Conservation (phyloP, 768 basidiomycete genomes). For the Russula griseocarnosa region DNA sequence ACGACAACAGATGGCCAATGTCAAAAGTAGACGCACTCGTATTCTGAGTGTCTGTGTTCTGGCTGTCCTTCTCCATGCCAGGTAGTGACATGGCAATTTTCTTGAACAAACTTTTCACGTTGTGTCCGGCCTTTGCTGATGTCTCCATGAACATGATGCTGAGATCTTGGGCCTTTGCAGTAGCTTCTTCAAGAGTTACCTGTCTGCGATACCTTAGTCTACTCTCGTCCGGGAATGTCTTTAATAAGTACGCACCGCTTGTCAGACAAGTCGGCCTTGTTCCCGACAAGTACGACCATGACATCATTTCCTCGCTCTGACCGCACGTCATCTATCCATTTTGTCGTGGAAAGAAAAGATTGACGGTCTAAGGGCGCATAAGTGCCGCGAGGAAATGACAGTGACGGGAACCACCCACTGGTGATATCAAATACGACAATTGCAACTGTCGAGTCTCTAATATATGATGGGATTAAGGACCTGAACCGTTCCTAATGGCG, state of each 20-base stretch:
- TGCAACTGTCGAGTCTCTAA: slow-evolving; percentile 96
- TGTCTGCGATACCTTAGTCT: slow-evolving; percentile 52
- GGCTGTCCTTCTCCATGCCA: slow-evolving; percentile 84
- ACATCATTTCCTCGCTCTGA: slow-evolving; percentile 97
- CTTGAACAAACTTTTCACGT: slow-evolving; percentile 98
- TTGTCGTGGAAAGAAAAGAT: slow-evolving; percentile 96
- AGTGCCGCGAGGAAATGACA: not conserved
- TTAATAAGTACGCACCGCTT: slow-evolving; percentile 66
- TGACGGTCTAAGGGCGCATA: slow-evolving; percentile 65
- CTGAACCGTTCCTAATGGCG: slow-evolving; percentile 83
- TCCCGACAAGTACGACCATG: slow-evolving; percentile 96
- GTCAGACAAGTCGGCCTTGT: slow-evolving; percentile 98
- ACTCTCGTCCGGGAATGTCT: not conserved
- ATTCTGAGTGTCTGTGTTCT: slow-evolving; percentile 46
- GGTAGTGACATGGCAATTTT: slow-evolving; percentile 98
- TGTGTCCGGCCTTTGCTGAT: slow-evolving; percentile 98
- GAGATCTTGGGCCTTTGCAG: slow-evolving; percentile 82
- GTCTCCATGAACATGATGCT: slow-evolving; percentile 99
- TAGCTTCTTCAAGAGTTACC: slow-evolving; percentile 98
- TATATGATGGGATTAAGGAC: slow-evolving; percentile 96
- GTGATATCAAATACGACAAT: slow-evolving; percentile 99
- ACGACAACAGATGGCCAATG: not conserved
- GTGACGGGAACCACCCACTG: slow-evolving; percentile 52
- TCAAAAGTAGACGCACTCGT: slow-evolving; percentile 37
- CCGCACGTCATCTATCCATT: slow-evolving; percentile 99